Percentiles rank a stretch among this genome's conserved stretches.
Evolutionary conservation across 495 filamentous ascomycete species (phyloP).

Genomic region (Evernia prunastri): DNA sequence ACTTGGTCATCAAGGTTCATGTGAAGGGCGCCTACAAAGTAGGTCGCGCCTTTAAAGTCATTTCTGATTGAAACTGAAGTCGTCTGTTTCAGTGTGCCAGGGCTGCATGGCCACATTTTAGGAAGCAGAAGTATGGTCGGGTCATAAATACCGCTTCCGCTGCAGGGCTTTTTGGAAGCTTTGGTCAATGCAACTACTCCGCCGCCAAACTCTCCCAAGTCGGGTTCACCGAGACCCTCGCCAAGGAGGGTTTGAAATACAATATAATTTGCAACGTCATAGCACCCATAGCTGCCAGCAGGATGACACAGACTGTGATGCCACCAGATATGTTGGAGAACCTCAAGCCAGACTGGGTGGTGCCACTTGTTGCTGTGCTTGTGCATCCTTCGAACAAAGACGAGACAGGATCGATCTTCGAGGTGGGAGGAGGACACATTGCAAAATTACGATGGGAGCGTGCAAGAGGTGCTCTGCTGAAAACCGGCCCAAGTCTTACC

Average conservation of each 20-base stretch:
- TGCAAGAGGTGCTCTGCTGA: constrained; percentile 81
- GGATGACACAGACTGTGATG: constrained; percentile 98
- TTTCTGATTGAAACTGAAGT: constrained; percentile 7
- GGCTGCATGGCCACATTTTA: constrained; percentile 96
- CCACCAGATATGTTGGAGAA: constrained; percentile 84
- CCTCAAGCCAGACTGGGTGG: constrained; percentile 92
- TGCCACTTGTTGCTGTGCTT: constrained; percentile 85
- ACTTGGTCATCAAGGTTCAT: constrained; percentile 87
- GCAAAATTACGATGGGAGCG: constrained; percentile 96
- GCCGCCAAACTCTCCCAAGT: constrained; percentile 95
- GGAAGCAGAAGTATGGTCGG: constrained; percentile 96
- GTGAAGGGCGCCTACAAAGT: constrained; percentile 93
- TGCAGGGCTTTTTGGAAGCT: constrained; percentile 90
- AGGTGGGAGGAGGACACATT: constrained; percentile 87
- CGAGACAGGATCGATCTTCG: constrained; percentile 86
- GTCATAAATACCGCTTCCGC: constrained; percentile 95
- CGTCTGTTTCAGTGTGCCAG: constrained; percentile 58
- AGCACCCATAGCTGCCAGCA: constrained; percentile 89
- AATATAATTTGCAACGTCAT: constrained; percentile 97
- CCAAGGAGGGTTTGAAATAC: constrained; percentile 96
- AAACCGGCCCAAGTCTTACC: constrained; percentile 82
- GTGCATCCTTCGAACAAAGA: constrained; percentile 79
- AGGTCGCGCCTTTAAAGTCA: constrained; percentile 8
- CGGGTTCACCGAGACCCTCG: constrained; percentile 95
- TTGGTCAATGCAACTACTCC: constrained; percentile 96